These are phyloP conservation scores for Collybia sordida DNA, from an alignment of 768 basidiomycete genomes.

Conservation along the genomic window DNA sequence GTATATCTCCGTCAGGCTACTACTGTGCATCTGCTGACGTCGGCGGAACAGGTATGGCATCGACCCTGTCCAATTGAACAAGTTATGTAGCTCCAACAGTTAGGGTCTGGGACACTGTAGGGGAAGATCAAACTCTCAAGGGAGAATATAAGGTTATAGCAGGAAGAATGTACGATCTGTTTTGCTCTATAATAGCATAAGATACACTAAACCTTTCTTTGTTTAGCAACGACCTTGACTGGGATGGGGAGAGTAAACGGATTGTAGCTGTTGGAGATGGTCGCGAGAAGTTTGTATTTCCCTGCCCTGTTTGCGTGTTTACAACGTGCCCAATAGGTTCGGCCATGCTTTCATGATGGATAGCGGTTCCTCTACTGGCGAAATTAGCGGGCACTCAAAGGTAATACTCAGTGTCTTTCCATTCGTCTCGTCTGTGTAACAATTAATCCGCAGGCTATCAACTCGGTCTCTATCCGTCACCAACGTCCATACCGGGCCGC, in stretches of 20 bases:
- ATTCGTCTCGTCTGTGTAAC: not conserved
- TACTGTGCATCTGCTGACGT: slow-evolving; percentile 93
- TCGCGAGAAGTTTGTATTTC: slow-evolving; percentile 65
- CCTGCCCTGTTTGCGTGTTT: not conserved
- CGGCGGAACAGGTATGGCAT: slow-evolving; percentile 67
- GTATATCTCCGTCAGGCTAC: slow-evolving; percentile 90
- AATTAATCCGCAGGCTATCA: slow-evolving; percentile 57
- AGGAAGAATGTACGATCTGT: slow-evolving; percentile 61
- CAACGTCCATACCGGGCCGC: slow-evolving; percentile 91
- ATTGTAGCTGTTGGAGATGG: slow-evolving; percentile 94
- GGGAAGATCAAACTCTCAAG: slow-evolving; percentile 81
- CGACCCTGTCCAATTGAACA: too few relatives aligned
- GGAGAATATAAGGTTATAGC: slow-evolving; percentile 76
- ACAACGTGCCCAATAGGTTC: slow-evolving; percentile 48
- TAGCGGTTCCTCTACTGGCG: slow-evolving; percentile 81
- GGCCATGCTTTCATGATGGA: slow-evolving; percentile 85
- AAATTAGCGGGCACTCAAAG: slow-evolving; percentile 89
- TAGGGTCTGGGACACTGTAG: slow-evolving; percentile 90
- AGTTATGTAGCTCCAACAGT: slow-evolving; percentile 40
- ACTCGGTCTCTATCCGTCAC: slow-evolving; percentile 83
- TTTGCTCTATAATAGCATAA: not conserved
- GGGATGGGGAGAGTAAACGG: slow-evolving; percentile 97
- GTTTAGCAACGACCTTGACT: slow-evolving; percentile 85
- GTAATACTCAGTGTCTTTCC: slow-evolving; percentile 31
- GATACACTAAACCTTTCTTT: not conserved